These are phyloP conservation scores for Zarea fungicola DNA, from an alignment of 2,329 filamentous ascomycete species.

Conservation along the genomic window DNA sequence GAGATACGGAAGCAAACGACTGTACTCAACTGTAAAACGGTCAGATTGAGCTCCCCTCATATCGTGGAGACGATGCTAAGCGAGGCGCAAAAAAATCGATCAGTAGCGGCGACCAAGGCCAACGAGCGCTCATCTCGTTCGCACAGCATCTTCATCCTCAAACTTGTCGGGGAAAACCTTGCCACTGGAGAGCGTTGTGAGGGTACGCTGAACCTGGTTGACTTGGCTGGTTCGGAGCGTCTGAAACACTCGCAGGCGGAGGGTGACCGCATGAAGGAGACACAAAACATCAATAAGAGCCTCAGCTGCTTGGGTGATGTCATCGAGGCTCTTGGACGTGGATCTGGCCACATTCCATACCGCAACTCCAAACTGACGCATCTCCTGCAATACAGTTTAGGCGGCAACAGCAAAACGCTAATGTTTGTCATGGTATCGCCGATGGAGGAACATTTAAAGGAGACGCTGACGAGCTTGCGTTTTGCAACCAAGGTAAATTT, in stretches of 20 bases:
- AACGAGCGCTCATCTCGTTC: constrained; percentile 93
- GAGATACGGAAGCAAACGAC: constrained; percentile 73
- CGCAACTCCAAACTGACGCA: constrained; percentile 96
- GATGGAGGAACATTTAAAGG: constrained; percentile 80
- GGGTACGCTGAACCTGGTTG: constrained; percentile 91
- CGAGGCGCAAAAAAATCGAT: constrained; percentile 78
- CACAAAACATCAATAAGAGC: constrained; percentile 95
- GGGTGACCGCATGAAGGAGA: constrained; percentile 85
- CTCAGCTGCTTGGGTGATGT: constrained; percentile 90
- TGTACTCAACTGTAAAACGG: constrained; percentile 73
- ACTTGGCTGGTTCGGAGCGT: constrained; percentile 88
- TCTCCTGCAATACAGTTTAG: constrained; percentile 87
- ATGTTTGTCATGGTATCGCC: constrained; percentile 99
- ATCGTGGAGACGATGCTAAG: constrained; percentile 76
- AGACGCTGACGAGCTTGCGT: constrained; percentile 89
- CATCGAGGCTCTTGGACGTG: constrained; percentile 83
- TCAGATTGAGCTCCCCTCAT: constrained; percentile 70
- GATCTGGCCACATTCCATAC: constrained; percentile 83
- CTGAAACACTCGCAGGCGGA: constrained; percentile 82
- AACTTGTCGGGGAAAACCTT: constrained; percentile 62
- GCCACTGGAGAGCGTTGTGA: constrained; percentile 81
- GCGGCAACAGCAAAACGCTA: constrained; percentile 92
- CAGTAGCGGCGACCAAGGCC: constrained; percentile 92
- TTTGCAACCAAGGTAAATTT: constrained; percentile 93
- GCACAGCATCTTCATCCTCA: constrained; percentile 94